These are phyloP conservation scores for Penicillium sp. DNA, from an alignment of 2,329 filamentous ascomycete species.

Conservation along the genomic window DNA sequence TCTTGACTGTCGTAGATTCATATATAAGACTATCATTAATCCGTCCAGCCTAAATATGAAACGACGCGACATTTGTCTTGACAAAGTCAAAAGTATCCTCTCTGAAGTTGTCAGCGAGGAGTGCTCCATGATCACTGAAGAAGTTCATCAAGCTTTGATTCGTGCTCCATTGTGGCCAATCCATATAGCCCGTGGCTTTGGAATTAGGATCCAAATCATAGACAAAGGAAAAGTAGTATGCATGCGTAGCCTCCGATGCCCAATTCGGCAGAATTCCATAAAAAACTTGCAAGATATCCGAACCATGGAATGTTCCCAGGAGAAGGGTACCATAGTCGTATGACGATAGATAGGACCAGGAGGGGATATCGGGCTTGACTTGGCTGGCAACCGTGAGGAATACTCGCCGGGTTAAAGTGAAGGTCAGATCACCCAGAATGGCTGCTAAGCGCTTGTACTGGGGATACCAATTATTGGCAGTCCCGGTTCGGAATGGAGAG, in stretches of 20 bases:
- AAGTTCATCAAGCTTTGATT: slow-evolving; percentile 55
- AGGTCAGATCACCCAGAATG: slow-evolving; percentile 72
- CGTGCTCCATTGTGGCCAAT: slow-evolving; percentile 59
- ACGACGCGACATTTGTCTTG: slow-evolving; percentile 16
- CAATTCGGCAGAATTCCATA: slow-evolving; percentile 65
- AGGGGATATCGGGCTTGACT: slow-evolving; percentile 59
- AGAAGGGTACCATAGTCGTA: slow-evolving; percentile 72
- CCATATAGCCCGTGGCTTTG: slow-evolving; percentile 42
- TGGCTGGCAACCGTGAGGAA: slow-evolving; percentile 56
- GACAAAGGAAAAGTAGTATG: slow-evolving; percentile 73
- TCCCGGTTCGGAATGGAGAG: slow-evolving; percentile 69
- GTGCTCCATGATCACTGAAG: slow-evolving; percentile 34
- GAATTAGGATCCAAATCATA: slow-evolving; percentile 70
- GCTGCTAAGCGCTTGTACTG: slow-evolving; percentile 76
- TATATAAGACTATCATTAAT: not conserved
- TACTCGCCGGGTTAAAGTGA: slow-evolving; percentile 69
- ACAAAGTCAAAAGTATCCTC: slow-evolving; percentile 47
- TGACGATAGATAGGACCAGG: slow-evolving; percentile 74
- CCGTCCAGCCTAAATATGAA: slow-evolving; percentile 22
- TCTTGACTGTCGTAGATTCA: not conserved
- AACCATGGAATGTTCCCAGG: slow-evolving; percentile 74
- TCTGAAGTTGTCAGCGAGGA: slow-evolving; percentile 54
- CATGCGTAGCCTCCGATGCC: slow-evolving; percentile 60
- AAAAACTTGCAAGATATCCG: slow-evolving; percentile 69
- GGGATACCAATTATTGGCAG: slow-evolving; percentile 71